Evolutionary conservation across 805 yeast species (phyloP).

Genomic region (Torulaspora maleeae): DNA sequence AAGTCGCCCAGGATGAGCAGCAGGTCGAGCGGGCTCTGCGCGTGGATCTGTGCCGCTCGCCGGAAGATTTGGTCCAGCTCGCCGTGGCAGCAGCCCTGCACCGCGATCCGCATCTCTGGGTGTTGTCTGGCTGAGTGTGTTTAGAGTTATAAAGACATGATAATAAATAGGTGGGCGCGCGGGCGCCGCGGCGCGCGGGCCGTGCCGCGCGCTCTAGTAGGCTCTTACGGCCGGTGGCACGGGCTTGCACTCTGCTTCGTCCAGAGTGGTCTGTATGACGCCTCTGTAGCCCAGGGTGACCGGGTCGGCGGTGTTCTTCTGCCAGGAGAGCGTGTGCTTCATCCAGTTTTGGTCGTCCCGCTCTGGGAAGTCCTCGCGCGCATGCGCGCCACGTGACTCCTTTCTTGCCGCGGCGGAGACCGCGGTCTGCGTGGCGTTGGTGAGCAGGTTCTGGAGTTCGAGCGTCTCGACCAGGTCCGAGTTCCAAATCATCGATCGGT

Average conservation of each 20-base stretch:
- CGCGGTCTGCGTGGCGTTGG: constrained; percentile 97
- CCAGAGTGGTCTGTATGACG: constrained; percentile 79
- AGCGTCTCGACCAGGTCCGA: constrained; percentile 93
- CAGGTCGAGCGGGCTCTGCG: constrained; percentile 42
- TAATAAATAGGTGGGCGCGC: constrained; percentile 10
- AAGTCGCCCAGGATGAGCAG: constrained; percentile 88
- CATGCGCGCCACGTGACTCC: constrained; percentile 99
- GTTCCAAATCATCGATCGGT: constrained; percentile 98
- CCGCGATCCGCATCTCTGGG: constrained; percentile 45
- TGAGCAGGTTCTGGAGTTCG: constrained; percentile 91
- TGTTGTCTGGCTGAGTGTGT: background rate
- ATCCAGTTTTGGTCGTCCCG: constrained; percentile 97
- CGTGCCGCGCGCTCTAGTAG: constrained; percentile 45
- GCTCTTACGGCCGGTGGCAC: constrained; percentile 98
- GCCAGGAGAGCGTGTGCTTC: constrained; percentile 96
- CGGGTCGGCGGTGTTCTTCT: constrained; percentile 61
- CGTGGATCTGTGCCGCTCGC: constrained; percentile 27
- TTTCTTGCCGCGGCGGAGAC: constrained; percentile 88
- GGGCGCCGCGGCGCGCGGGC: background rate
- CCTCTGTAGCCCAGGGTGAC: constrained; percentile 78
- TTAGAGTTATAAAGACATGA: constrained; percentile 8
- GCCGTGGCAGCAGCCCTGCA: constrained; percentile 92
- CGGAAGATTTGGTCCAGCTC: constrained; percentile 57
- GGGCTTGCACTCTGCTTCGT: constrained; percentile 86
- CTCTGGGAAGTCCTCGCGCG: constrained; percentile 94